Evolutionary conservation across 495 filamentous ascomycete species (phyloP).

Genomic region (Coniosporium apollinis): DNA sequence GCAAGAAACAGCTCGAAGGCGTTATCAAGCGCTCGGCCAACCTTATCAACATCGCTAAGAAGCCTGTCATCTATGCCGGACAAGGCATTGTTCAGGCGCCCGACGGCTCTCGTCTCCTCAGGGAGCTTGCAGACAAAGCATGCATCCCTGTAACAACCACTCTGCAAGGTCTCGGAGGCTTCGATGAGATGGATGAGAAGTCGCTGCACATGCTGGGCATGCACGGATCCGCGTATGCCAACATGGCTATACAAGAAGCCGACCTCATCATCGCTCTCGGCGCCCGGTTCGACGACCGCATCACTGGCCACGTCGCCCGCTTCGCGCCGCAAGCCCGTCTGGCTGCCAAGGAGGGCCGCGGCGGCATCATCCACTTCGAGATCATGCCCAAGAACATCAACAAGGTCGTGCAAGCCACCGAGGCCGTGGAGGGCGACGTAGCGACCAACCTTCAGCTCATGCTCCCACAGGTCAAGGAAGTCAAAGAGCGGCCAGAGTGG

Average conservation of each 20-base stretch:
- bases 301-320: constrained; percentile 44
- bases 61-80: constrained; percentile 61
- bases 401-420: constrained; percentile 69
- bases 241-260: constrained; percentile 63
- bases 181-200: constrained; percentile 61
- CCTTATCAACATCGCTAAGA: constrained; percentile 57
- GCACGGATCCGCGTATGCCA: constrained; percentile 66
- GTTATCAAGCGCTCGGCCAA: constrained; percentile 47
- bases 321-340: constrained; percentile 53
- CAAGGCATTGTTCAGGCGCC: constrained; percentile 49
- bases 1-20: constrained; percentile 37
- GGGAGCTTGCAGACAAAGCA: constrained; percentile 52
- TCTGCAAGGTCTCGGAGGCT: constrained; percentile 61
- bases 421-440: constrained; percentile 63
- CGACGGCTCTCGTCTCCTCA: constrained; percentile 49
- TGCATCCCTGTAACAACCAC: constrained; percentile 65
- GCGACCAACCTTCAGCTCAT: constrained; percentile 52
- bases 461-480: constrained; percentile 45
- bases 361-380: constrained; percentile 68
- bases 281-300: constrained; percentile 63
- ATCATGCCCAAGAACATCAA: constrained; percentile 80
- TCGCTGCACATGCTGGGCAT: constrained; percentile 71
- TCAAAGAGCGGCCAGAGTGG: constrained; percentile 57
- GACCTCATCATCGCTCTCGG: constrained; percentile 66
- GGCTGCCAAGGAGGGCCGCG: constrained; percentile 51